Conservation (phyloP, 2,329 filamentous ascomycete genomes). For the Pyrenochaeta sp. region DNA sequence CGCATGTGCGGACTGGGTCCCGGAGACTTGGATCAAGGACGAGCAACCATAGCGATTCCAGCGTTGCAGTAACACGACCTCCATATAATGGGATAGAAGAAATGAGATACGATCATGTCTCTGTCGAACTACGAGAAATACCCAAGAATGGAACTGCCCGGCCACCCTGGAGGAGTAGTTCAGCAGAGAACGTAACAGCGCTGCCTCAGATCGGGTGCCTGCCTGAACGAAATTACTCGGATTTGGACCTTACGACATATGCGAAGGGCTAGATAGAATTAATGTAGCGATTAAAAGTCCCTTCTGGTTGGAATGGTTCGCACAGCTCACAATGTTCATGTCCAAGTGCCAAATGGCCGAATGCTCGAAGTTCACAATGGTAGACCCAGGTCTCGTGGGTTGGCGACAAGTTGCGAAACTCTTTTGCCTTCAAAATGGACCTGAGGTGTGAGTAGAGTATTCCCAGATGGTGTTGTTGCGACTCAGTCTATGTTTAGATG, state of each 20-base stretch:
- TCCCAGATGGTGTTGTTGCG: background rate
- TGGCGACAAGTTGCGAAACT: too few relatives aligned
- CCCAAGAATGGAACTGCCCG: background rate
- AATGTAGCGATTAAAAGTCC: too few relatives aligned
- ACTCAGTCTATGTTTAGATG: background rate
- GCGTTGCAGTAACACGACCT: conserved; percentile 11
- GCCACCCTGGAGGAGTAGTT: conserved; percentile 2
- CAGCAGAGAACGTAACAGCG: conserved; percentile 17
- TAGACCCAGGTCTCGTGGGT: too few relatives aligned
- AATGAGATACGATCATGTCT: background rate
- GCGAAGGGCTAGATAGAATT: too few relatives aligned
- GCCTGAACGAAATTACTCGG: conserved; percentile 14
- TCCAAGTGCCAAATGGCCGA: too few relatives aligned
- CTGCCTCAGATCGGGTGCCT: conserved; percentile 27
- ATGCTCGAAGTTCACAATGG: too few relatives aligned
- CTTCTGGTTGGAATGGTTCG: too few relatives aligned
- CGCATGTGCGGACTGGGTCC: conserved; percentile 10
- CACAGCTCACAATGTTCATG: too few relatives aligned
- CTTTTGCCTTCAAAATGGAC: background rate
- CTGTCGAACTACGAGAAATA: conserved; percentile 5
- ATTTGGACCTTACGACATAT: background rate
- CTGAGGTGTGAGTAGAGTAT: background rate
- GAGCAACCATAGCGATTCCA: conserved; percentile 19
- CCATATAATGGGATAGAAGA: conserved; percentile 6
- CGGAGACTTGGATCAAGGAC: conserved; percentile 13